A percentile compares a stretch with the other conserved stretches of the same genome.
Evolutionary conservation across 495 filamentous ascomycete species (phyloP).

Genomic region (Cercophora samala): DNA sequence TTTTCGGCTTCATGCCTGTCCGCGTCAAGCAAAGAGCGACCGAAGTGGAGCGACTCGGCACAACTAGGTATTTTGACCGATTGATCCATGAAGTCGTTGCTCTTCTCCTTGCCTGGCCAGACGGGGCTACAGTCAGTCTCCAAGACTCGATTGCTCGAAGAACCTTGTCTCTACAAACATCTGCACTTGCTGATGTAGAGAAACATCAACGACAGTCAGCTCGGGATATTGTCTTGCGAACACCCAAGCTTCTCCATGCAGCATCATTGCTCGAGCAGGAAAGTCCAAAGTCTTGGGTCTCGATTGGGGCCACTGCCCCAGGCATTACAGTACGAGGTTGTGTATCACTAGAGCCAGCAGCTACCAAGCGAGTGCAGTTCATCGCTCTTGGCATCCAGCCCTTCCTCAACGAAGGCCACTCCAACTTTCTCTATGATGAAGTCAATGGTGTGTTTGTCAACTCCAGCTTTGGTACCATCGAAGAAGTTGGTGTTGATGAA

Average conservation of each 20-base stretch:
- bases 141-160: slow-evolving; percentile 36
- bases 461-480: slow-evolving; percentile 72
- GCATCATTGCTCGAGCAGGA: slow-evolving; percentile 55
- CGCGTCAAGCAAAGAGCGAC: slow-evolving; percentile 77
- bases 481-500: slow-evolving; percentile 38
- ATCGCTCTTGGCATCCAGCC: slow-evolving; percentile 69
- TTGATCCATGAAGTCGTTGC: slow-evolving; percentile 58
- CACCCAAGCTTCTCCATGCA: slow-evolving; percentile 56
- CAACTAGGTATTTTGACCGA: slow-evolving; percentile 59
- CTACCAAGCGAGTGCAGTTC: slow-evolving; percentile 73
- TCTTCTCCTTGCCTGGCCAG: slow-evolving; percentile 64
- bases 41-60: slow-evolving; percentile 53
- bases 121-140: slow-evolving; percentile 42
- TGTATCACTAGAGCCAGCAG: slow-evolving; percentile 65
- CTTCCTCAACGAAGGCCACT: slow-evolving; percentile 47
- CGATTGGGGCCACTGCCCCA: slow-evolving; percentile 59
- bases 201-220: not conserved
- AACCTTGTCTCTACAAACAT: slow-evolving; percentile 19
- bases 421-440: slow-evolving; percentile 71
- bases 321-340: slow-evolving; percentile 61
- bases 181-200: slow-evolving; percentile 2
- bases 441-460: slow-evolving; percentile 72
- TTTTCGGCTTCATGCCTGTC: slow-evolving; percentile 96
- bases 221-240: slow-evolving; percentile 14
- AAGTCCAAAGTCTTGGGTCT: slow-evolving; percentile 58